These are phyloP conservation scores for Pseudogymnoascus sp. DNA, from an alignment of 2,329 filamentous ascomycete genomes.

Conservation along the genomic window DNA sequence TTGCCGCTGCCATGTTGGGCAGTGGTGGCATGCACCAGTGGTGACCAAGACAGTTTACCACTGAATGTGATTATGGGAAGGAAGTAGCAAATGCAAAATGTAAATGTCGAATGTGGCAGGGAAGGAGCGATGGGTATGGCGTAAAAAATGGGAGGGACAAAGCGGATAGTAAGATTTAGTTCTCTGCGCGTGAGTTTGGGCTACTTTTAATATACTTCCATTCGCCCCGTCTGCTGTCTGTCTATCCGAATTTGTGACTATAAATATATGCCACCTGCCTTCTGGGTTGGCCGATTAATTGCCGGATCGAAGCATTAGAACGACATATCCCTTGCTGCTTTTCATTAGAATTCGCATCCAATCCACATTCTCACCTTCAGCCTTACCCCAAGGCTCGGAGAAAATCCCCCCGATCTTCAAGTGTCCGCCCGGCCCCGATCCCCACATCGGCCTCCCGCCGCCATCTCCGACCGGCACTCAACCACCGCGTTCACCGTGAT, in stretches of 20 bases:
- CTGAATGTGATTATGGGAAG: not conserved
- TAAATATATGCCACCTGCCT: no score
- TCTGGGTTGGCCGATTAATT: no score
- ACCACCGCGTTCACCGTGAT: not conserved
- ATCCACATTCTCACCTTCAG: not conserved
- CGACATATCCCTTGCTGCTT: no score
- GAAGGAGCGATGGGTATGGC: not conserved
- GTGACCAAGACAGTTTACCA: not conserved
- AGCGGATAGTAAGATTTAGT: no score
- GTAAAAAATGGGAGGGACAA: not conserved
- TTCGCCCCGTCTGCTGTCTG: not conserved
- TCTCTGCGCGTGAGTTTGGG: not conserved
- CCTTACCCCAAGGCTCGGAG: not conserved
- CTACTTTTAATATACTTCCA: not conserved
- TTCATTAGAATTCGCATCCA: not conserved
- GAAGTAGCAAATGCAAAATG: not conserved
- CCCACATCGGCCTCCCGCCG: not conserved
- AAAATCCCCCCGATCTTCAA: not conserved
- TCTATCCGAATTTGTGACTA: not conserved
- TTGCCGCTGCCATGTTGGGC: not conserved
- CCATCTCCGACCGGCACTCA: not conserved
- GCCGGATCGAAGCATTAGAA: not conserved
- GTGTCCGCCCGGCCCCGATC: not conserved
- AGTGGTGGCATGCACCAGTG: slow-evolving; percentile 4
- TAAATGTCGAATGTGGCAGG: no score